Percentiles rank a stretch among this genome's conserved stretches.
Conservation (phyloP, 495 filamentous ascomycete species). For the Aspergillus carlsbadensis region DNA sequence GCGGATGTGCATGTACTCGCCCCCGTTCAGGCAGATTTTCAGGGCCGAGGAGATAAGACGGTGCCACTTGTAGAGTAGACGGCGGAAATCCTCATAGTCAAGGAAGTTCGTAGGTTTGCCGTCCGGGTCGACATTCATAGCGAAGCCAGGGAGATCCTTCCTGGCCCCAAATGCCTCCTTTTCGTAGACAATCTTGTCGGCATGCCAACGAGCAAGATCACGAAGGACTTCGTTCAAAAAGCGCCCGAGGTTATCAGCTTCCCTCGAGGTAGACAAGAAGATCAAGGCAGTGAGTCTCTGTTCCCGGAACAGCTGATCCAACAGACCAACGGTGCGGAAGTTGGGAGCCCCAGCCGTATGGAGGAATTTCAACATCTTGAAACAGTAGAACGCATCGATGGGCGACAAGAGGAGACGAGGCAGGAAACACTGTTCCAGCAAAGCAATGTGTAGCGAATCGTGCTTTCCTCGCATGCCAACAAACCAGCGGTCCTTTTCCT, state of each 20-base stretch:
- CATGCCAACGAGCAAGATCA: conserved; percentile 82
- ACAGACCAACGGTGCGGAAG: conserved; percentile 81
- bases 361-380: conserved; percentile 79
- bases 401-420: conserved; percentile 82
- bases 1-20: conserved; percentile 96
- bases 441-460: conserved; percentile 65
- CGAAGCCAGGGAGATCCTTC: conserved; percentile 67
- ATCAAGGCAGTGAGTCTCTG: conserved; percentile 77
- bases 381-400: conserved; percentile 82
- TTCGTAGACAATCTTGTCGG: conserved; percentile 70
- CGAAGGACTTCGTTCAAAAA: conserved; percentile 80
- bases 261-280: conserved; percentile 81
- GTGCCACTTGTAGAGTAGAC: conserved; percentile 88
- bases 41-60: conserved; percentile 70
- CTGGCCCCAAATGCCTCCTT: conserved; percentile 69
- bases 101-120: conserved; percentile 65
- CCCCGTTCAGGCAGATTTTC: conserved; percentile 71
- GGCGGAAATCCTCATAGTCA: conserved; percentile 82
- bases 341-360: conserved; percentile 79
- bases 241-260: conserved; percentile 85
- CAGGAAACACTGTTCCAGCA: conserved; percentile 88
- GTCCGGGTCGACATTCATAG: conserved; percentile 58
- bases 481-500: conserved; percentile 84
- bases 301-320: conserved; percentile 80
- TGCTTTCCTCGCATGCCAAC: conserved; percentile 56